A percentile compares a stretch with the other conserved stretches of the same genome.
Conservation (phyloP, 2,329 filamentous ascomycete species). For the Atkinsonella texensis region DNA sequence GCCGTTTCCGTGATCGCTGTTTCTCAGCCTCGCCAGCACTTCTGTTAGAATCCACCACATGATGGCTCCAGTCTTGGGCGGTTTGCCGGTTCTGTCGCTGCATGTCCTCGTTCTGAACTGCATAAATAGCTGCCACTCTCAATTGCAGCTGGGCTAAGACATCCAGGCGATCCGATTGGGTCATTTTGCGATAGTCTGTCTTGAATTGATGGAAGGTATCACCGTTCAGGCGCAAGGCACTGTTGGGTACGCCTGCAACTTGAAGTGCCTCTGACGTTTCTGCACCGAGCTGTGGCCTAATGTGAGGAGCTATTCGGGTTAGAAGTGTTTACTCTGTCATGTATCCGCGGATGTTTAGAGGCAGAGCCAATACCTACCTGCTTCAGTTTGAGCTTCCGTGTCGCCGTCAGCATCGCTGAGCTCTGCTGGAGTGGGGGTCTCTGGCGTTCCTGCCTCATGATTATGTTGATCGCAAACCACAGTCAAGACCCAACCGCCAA, state of each 20-base stretch:
- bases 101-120: slow-evolving; percentile 31
- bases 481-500: slow-evolving; percentile 33
- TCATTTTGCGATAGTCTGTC: slow-evolving; percentile 30
- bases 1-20: slow-evolving; percentile 14
- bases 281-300: slow-evolving; percentile 16
- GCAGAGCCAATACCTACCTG: background rate
- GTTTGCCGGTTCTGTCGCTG: slow-evolving; percentile 28
- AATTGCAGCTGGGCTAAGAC: slow-evolving; percentile 29
- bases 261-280: slow-evolving; percentile 26
- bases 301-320: background rate
- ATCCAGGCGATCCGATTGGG: slow-evolving; percentile 26
- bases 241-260: slow-evolving; percentile 27
- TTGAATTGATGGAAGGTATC: slow-evolving; percentile 32
- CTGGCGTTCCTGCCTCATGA: slow-evolving; percentile 31
- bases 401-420: slow-evolving; percentile 22
- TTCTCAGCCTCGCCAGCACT: slow-evolving; percentile 15
- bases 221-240: slow-evolving; percentile 26
- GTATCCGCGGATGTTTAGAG: background rate
- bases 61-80: slow-evolving; percentile 25
- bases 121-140: slow-evolving; percentile 31
- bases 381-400: slow-evolving; percentile 15
- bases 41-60: slow-evolving; percentile 24
- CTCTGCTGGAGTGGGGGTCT: slow-evolving; percentile 25
- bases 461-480: slow-evolving; percentile 32
- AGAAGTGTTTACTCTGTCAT: background rate